Evolutionary conservation across 2,329 filamentous ascomycete species (phyloP), one percentile per base, ranked within the genome.

Genomic region (Fonsecaea erecta): DNA sequence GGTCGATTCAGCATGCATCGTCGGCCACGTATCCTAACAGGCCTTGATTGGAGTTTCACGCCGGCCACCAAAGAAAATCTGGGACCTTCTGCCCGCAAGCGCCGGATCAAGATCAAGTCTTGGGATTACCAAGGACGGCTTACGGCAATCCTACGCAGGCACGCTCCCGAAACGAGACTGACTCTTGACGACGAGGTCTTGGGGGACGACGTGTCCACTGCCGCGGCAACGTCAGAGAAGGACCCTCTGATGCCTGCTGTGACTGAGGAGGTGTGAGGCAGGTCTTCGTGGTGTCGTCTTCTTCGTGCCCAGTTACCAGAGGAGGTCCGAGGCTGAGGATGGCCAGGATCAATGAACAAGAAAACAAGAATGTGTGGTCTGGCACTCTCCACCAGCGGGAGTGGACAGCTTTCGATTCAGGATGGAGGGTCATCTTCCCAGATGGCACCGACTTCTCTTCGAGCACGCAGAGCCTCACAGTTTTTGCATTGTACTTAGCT

Each of bases 11-110:
- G 51, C 8, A 3, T 24, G 9, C 62, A 65, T 26, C 57, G 51
- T 8, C 56, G 62, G 24, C 62, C 57, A 12, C 52, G 62, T n/a
- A 61, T 61, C 18, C 26, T 18, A 16, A 65, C 62, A 6, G 57
- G 57, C 18, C 11, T 34, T 9, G 37, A 61, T 1, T 60, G 62
- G 62, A 56, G 24, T 16, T 61, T 61, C 16, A 57, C 57, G 7
- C 34, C 30, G 1, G 62, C 57, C 9, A 60, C 40, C n/a, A 34
- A n/a, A 37, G 18, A 46, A n/a, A 21, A 48, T 21, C 32, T 28
- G 26, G 18, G 58, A 16, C 18, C 3, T 18, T 58, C 52, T 35
- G 32, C 28, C 18, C 21, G 52, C 16, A 16, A 30, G 32, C 62
- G 62, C 30, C 62, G 52, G 9, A 57, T 57, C 51, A 55, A 43